Base-by-base conservation (phyloP, 768 basidiomycete genomes). In the Suillus occidentalis region DNA sequence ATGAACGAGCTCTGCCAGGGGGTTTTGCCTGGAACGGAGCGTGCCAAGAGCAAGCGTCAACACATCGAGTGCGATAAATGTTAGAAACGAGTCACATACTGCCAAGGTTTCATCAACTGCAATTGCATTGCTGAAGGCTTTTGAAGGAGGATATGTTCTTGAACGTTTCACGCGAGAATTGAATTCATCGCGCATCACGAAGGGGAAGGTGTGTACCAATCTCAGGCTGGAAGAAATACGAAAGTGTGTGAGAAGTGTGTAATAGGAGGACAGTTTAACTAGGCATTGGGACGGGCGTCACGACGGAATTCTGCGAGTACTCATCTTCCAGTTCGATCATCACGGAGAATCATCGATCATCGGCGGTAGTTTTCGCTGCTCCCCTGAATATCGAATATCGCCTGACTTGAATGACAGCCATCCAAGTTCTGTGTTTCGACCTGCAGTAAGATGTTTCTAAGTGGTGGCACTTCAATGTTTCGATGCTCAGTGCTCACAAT, bases 11-110 rank as follows among this genome's bases (percentile, higher is more conserved):
- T 34, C 10, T 53, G 16, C 52, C 31, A 31, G 9, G 28, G 18
- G 52, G 52, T 34, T 4, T 50, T 50, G 2, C 25, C 50, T 52
- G 14, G 14, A 52, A 28, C 2, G 16, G 5, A 52, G 14, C 3
- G 22, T 28, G 25, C 28, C 4, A 34, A 45, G 1, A 50, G 25
- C 4, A 34, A 45, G 1, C 28, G 25, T 73, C 68, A 71, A 66
- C 71, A 73, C 14, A 52, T 8, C 14, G 18, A 28, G 4, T 25
- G 13, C 14, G 50, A 50, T 16, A 25, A 3, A 28, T 52, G 28
- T 52, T 7, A 52, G 16, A 28, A 16, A 52, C 14, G 25, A 52
- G 25, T 7, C 14, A 28, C 50, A 14, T 52, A 52, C 50, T 52
- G 50, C 14, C 49, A 25, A 50, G 7, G 25, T 6, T 16, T 50